Conservation (phyloP, 805 yeast species). For the Sungouiella thailandica region DNA sequence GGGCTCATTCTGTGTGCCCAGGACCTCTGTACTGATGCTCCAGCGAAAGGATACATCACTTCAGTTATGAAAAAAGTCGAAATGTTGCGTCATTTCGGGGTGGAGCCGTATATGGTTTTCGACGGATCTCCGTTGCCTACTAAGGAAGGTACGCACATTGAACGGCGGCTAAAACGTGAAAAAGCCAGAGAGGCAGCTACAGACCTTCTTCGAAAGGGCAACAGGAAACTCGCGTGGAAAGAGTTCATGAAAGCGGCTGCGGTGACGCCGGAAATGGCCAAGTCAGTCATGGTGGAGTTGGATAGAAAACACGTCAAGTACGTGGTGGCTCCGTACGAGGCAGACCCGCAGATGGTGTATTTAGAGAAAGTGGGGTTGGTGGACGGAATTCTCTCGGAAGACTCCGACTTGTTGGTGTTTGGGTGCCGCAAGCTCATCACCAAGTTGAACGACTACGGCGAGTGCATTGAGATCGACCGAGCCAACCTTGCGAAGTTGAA, state of each 20-base stretch:
- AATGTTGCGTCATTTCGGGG: constrained; percentile 62
- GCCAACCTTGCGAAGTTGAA: constrained; percentile 48
- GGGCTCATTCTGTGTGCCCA: constrained; percentile 79
- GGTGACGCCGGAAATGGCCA: constrained; percentile 89
- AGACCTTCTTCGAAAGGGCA: constrained; percentile 47
- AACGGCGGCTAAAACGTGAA: constrained; percentile 53
- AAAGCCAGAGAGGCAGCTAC: constrained; percentile 57
- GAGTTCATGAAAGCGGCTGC: constrained; percentile 76
- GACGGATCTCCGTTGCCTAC: constrained; percentile 88
- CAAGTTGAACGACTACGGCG: constrained; percentile 71
- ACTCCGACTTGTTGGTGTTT: constrained; percentile 85
- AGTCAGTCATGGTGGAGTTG: constrained; percentile 70
- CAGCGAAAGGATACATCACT: constrained; percentile 67
- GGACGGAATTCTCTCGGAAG: constrained; percentile 88
- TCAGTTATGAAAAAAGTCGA: constrained; percentile 64
- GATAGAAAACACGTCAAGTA: constrained; percentile 53
- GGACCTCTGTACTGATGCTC: constrained; percentile 66
- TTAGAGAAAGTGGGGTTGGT: constrained; percentile 70
- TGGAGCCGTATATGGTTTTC: constrained; percentile 83
- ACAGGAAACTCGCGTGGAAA: constrained; percentile 56
- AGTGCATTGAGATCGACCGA: constrained; percentile 64
- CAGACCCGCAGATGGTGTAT: constrained; percentile 94
- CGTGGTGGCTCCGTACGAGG: constrained; percentile 97
- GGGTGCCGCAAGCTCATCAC: constrained; percentile 78
- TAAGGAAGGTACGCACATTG: constrained; percentile 66